Base-by-base conservation (phyloP, 2,329 filamentous ascomycete species). In the Aspergillus uvarum region DNA sequence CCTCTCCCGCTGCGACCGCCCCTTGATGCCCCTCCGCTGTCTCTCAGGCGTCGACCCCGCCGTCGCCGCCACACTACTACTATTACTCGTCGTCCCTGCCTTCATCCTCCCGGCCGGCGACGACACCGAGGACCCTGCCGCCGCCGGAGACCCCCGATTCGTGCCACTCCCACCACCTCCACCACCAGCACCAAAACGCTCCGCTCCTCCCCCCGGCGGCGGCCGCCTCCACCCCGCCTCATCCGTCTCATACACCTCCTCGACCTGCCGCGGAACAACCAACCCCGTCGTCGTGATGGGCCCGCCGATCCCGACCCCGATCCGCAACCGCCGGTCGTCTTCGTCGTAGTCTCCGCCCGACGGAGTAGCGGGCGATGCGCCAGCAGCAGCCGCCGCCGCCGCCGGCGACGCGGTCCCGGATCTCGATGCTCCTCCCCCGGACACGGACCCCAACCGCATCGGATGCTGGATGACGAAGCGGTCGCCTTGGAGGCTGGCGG, bases 401-500 rank as follows among this genome's bases (percentile, higher is more conserved):
- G 38, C 38, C 14, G 16, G 14, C n/a, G 38, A 44, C 14, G 16
- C 38, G 16, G 38, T 16, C 6, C 38, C 38, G 16, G 38, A 44
- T 6, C n/a, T 44, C 7, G 38, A 35, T 16, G 32, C 14, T 6
- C 16, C 19, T 7, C 38, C 7, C 14, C 22, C 22, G 22, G 22
- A 22, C 22, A 22, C 22, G 22, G 38, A 44, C 5, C 38, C 16
- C 16, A 12, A 7, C 14, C 14, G 38, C 14, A 19, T 44, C 38
- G 53, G 32, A n/a, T 58, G 64, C 26, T 63, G 68, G 2, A 72
- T 60, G 3, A 65, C 64, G 54, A 73, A 73, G 10, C 68, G 63
- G 14, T 70, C 70, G 4, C 67, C 69, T 48, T 69, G 68, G 11
- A 74, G 63, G 10, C 68, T 65, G 1, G 69, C 66, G n/a, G 71